Base-by-base conservation (phyloP, 805 yeast species). In the Spathaspora passalidarum region DNA sequence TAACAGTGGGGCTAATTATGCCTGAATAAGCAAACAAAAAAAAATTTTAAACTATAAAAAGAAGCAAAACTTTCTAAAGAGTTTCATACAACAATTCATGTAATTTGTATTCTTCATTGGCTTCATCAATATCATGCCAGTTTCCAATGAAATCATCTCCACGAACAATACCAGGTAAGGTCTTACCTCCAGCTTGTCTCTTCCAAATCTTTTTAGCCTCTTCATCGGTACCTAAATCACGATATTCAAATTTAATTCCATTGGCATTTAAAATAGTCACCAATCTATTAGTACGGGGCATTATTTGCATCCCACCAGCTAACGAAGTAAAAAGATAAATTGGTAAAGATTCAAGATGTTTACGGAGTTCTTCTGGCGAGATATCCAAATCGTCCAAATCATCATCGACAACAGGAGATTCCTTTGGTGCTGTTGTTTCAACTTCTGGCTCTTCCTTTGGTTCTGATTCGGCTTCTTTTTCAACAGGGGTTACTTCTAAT, bases 201-300 rank as follows among this genome's bases (percentile, higher is more conserved):
- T 80, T 81, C 97, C 97, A 90, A 21, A 88, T 77, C 55, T 81
- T 78, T 62, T 89, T 82, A 13, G 96, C 96, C 49, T 82, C 85
- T 43, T 82, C 89, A 60, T 90, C 95, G 0, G 96, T 88, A 5
- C 96, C 96, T 43, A 89, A 67, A 60, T 90, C 97, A 47, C 86
- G 80, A 59, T 80, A 77, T 23, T 79, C 76, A 60, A 81, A 87
- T 48, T 79, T 73, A 43, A 90, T 69, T 40, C 81, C 76, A 61
- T 89, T 86, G 3, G 91, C 96, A 34, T 80, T 76, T 43, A 90
- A 72, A 44, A 90, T 87, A 0, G 89, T 84, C 10, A 78, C 78
- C 47, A 91, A 65, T 46, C 95, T 72, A 57, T 86, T 87, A 13
- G 96, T 89, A 55, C 91, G 73, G 13, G 84, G 78, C 51, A 83